Base-by-base conservation (phyloP, 768 basidiomycete genomes). In the Leccinum fibrillosum region DNA sequence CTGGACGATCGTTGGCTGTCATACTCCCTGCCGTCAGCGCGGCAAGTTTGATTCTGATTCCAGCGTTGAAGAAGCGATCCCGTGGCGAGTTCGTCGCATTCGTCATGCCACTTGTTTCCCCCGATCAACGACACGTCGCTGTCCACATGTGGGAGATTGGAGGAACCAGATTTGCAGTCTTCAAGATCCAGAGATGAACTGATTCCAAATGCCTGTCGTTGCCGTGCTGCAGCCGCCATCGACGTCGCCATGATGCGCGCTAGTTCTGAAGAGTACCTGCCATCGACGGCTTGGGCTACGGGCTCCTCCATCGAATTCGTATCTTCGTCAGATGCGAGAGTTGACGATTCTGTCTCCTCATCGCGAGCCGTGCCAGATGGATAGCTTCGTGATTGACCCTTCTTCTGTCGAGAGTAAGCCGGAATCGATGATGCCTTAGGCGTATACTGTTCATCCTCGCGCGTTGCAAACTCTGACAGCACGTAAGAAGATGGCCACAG, bases 181-280 rank as follows among this genome's bases (percentile, higher is more conserved):
- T 57, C 56, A 17, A 57, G 34, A 28, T 56, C 59, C 9, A 74
- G 71, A 3, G 81, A 80, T 2, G 77, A 72, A 5, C 76, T 76
- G 49, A 84, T 80, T 5, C 83, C 84, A 61, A 82, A 79, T n/a
- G 78, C 81, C 59, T 73, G 72, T 45, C 79, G 72, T 61, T 83
- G 79, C 13, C 77, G 75, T 45, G 77, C 76, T 32, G 80, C 78
- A 15, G 76, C 76, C 2, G 70, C 72, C 19, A 68, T 63, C 15
- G 66, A 75, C 12, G 44, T 64, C 30, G 56, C 69, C 64, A 63
- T 66, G 48, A 72, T 71, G 69, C 19, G 83, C 80, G 1, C 84
- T 86, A 59, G 83, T 84, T 64, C 86, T 84, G 32, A 83, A 84
- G 32, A 86, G 79, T 56, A 86, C 76, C 72, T 59, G 10, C 55